Percentiles rank a stretch among this genome's conserved stretches.
Conservation (phyloP, 805 yeast species). For the Saturnispora sekii region DNA sequence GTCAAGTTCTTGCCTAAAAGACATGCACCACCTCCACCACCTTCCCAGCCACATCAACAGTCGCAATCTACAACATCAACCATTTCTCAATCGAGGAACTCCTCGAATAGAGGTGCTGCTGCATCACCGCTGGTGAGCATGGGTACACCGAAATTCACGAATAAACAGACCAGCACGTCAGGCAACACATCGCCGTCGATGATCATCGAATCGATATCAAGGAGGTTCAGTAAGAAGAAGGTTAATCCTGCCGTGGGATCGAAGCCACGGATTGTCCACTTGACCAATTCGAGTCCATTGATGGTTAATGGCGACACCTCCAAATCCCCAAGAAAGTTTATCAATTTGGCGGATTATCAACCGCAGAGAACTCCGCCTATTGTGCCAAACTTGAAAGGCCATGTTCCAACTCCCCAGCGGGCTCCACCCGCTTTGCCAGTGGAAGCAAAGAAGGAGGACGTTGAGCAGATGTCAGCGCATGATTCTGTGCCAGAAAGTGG, state of each 20-base stretch:
- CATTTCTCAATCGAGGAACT: too few species aligned
- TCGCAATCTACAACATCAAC: too few species aligned
- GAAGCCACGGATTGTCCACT: conserved; percentile 19
- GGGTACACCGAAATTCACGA: too few species aligned
- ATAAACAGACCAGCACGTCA: not conserved
- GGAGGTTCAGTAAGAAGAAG: conserved; percentile 17
- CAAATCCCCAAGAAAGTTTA: conserved; percentile 6
- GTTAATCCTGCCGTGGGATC: conserved; percentile 5
- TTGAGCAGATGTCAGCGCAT: too few species aligned
- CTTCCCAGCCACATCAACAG: not conserved
- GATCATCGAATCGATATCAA: conserved; percentile 22
- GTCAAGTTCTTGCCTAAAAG: conserved; percentile 26
- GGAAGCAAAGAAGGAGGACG: too few species aligned
- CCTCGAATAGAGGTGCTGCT: not conserved
- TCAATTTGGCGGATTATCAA: conserved; percentile 1
- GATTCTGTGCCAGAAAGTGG: too few species aligned
- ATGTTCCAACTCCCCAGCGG: conserved; percentile 7
- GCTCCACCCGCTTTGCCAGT: conserved; percentile 11
- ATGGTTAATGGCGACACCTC: not conserved
- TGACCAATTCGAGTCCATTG: conserved; percentile 10
- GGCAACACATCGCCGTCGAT: conserved; percentile 17
- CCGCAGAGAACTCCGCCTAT: conserved; percentile 7
- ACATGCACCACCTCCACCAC: conserved; percentile 26
- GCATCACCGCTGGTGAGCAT: not conserved
- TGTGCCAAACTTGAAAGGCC: not conserved